Conservation (phyloP, 192 early-diverging fungal species). For the Kickxella alabastrina region DNA sequence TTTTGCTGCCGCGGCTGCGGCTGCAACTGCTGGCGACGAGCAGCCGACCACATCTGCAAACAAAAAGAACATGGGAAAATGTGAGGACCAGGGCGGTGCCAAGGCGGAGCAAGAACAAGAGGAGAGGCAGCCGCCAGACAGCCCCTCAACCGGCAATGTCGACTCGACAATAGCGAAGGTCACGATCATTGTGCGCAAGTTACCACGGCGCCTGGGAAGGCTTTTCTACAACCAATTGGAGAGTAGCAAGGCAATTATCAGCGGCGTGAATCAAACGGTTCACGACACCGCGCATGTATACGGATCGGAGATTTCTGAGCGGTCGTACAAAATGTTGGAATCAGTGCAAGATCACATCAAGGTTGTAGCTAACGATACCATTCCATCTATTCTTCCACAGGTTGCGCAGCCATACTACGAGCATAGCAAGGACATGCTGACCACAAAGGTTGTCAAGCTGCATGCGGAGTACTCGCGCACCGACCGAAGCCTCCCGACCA, state of each 20-base stretch:
- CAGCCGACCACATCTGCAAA: neutral
- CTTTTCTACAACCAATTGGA: slow-evolving; percentile 40
- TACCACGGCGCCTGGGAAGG: slow-evolving; percentile 40
- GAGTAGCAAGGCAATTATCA: slow-evolving; percentile 28
- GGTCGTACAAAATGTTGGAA: slow-evolving; percentile 28
- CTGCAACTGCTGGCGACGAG: slow-evolving; percentile 3
- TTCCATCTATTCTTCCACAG: slow-evolving; percentile 43
- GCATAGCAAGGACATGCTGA: slow-evolving; percentile 44
- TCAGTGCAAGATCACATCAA: slow-evolving; percentile 38
- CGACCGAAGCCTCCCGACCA: slow-evolving; percentile 35
- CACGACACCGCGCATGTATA: slow-evolving; percentile 45
- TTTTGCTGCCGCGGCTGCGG: neutral
- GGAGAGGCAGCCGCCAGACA: no score
- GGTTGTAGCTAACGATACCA: slow-evolving; percentile 32
- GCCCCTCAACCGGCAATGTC: neutral
- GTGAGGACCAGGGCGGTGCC: no score
- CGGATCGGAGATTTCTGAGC: slow-evolving; percentile 35
- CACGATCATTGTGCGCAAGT: slow-evolving; percentile 49
- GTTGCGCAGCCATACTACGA: slow-evolving; percentile 45
- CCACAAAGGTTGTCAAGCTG: slow-evolving; percentile 44
- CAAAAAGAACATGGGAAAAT: no score
- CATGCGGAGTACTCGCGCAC: slow-evolving; percentile 50
- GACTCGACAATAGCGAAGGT: slow-evolving; percentile 43
- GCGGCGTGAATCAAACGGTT: slow-evolving; percentile 37
- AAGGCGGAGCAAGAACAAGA: neutral